These are phyloP conservation scores for Ceriops zippeliana DNA, from an alignment of 345 rosid genomes.

Conservation along the genomic window DNA sequence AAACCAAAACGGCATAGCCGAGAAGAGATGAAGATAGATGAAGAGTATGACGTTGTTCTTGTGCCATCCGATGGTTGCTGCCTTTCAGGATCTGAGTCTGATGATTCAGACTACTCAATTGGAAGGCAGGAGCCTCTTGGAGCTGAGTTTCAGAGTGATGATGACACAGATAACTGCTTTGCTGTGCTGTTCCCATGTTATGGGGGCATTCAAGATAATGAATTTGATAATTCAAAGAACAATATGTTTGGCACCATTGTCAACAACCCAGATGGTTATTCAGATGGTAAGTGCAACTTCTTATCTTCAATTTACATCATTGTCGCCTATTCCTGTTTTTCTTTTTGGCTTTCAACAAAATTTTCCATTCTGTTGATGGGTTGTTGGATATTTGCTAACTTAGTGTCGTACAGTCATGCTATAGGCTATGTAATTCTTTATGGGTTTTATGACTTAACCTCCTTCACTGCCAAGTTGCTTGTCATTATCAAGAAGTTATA, in stretches of 20 bases:
- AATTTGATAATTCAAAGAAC: conserved; percentile 29
- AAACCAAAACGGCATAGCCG: conserved; percentile 64
- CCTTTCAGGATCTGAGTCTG: conserved; percentile 71
- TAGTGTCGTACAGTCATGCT: background rate
- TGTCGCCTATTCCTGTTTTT: background rate
- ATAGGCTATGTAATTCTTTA: background rate
- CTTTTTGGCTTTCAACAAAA: background rate
- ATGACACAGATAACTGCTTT: conserved; percentile 55
- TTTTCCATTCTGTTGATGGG: background rate
- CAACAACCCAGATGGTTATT: conserved; percentile 37
- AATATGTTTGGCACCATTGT: conserved; percentile 39
- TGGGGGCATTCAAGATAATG: conserved; percentile 36
- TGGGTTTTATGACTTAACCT: background rate
- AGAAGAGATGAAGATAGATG: conserved; percentile 61
- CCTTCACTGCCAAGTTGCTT: background rate
- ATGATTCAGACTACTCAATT: conserved; percentile 65
- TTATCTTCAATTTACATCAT: background rate
- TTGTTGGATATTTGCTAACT: background rate
- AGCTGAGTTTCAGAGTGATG: conserved; percentile 53
- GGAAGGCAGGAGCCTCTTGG: conserved; percentile 87
- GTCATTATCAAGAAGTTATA: background rate
- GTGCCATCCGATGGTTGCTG: conserved; percentile 78
- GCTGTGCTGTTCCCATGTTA: conserved; percentile 75
- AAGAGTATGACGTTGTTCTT: conserved; percentile 63
- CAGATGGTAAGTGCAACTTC: conserved; percentile 41